Percentiles rank a stretch among this genome's conserved stretches.
Conservation (phyloP, 169 alveolate genomes). For the Plasmodium adleri region DNA sequence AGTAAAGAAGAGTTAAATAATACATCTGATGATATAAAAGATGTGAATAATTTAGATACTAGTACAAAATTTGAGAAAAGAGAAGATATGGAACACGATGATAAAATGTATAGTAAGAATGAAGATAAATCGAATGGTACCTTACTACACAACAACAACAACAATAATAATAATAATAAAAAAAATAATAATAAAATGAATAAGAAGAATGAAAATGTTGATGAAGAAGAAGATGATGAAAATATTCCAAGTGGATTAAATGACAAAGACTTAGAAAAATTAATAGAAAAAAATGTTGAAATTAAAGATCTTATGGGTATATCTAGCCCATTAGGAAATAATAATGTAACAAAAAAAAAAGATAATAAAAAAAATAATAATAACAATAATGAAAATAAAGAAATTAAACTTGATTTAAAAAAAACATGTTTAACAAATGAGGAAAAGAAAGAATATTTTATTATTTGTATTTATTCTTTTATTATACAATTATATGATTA, state of each 20-base stretch:
- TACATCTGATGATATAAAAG: too few relatives aligned
- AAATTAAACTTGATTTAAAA: slow-evolving; percentile 64
- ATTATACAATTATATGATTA: slow-evolving; percentile 74
- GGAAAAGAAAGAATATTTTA: slow-evolving; percentile 57
- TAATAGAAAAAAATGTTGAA: slow-evolving; percentile 28
- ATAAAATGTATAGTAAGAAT: background rate
- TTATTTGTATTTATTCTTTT: slow-evolving; percentile 58
- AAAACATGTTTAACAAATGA: slow-evolving; percentile 30
- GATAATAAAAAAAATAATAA: slow-evolving; percentile 1
- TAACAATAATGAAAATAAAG: slow-evolving; percentile 35
- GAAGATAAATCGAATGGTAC: background rate
- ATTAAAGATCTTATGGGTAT: slow-evolving; percentile 30
- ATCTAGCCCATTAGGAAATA: slow-evolving; percentile 21
- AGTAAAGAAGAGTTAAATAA: too few relatives aligned
- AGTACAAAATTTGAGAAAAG: slow-evolving; percentile 4
- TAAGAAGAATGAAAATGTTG: background rate
- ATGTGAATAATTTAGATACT: too few relatives aligned
- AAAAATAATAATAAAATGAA: background rate
- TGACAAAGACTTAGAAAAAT: background rate
- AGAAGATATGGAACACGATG: background rate
- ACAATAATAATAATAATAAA: background rate
- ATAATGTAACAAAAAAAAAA: background rate
- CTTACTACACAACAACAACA: background rate
- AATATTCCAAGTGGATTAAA: background rate
- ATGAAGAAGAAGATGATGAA: slow-evolving; percentile 1